Conservation (phyloP, 2,329 filamentous ascomycete genomes). For the Amylocarpus encephaloides region DNA sequence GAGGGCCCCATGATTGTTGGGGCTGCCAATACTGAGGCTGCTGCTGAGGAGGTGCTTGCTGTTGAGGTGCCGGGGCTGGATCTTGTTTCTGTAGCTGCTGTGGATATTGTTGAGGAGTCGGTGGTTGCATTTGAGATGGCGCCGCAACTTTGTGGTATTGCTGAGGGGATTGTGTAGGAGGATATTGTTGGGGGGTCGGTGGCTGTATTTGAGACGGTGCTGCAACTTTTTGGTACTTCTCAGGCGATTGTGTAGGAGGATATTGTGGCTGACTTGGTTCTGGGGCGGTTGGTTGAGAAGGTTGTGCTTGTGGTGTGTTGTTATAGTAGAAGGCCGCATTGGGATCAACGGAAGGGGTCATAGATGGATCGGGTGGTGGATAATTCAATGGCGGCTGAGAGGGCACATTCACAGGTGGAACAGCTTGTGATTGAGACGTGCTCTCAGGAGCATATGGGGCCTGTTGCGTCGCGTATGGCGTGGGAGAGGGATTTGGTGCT, state of each 20-base stretch:
- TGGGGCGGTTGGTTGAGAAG: conserved; percentile 31
- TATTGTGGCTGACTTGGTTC: conserved; percentile 33
- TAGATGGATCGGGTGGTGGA: conserved; percentile 31
- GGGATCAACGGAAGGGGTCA: conserved; percentile 41
- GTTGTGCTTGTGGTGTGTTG: conserved; percentile 39
- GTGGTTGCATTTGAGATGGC: conserved; percentile 17
- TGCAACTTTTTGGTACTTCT: conserved; percentile 24
- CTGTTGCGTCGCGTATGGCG: conserved; percentile 25
- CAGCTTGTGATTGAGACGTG: conserved; percentile 24
- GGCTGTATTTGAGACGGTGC: conserved; percentile 18
- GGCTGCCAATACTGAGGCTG: conserved; percentile 46
- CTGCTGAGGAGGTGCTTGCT: conserved; percentile 24
- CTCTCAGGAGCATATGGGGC: conserved; percentile 12
- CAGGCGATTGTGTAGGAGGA: conserved; percentile 27
- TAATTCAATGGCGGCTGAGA: conserved; percentile 32
- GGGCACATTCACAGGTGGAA: conserved; percentile 19
- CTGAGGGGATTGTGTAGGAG: conserved; percentile 24
- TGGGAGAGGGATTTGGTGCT: conserved; percentile 18
- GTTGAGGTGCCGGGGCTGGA: conserved; percentile 18
- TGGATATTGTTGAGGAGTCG: conserved; percentile 20
- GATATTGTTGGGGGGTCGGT: conserved; percentile 30
- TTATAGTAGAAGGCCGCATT: conserved; percentile 54
- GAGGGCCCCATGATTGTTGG: conserved; percentile 36
- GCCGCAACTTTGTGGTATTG: conserved; percentile 22
- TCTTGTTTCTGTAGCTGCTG: conserved; percentile 30